These are phyloP conservation scores for Capronia epimyces DNA, from an alignment of 2,329 filamentous ascomycete genomes.

Conservation along the genomic window DNA sequence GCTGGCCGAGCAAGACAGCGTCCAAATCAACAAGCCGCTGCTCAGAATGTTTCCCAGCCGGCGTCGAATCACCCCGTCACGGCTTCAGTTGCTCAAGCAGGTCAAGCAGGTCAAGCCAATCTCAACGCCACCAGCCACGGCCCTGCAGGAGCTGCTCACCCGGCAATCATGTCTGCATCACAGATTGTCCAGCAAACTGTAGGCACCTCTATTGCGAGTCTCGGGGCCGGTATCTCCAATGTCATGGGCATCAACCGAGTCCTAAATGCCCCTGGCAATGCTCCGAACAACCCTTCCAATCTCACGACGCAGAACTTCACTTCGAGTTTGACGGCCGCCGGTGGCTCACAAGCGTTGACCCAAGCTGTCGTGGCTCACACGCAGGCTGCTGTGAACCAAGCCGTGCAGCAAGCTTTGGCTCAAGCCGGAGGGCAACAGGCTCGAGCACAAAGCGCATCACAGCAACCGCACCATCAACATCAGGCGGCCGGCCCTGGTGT, in stretches of 20 bases:
- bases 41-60: conserved; percentile 25
- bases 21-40: conserved; percentile 1
- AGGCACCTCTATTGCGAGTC: conserved; percentile 18
- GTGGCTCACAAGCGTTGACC: conserved; percentile 6
- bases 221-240: conserved; percentile 25
- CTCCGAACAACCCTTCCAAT: conserved; percentile 11
- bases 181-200: conserved; percentile 27
- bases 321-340: conserved; percentile 7
- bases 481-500: not conserved
- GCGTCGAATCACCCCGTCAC: conserved; percentile 35
- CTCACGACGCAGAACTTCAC: conserved; percentile 7
- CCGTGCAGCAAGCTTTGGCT: conserved; percentile 12
- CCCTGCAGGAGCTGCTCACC: conserved; percentile 10
- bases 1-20: conserved; percentile 31
- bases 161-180: conserved; percentile 19
- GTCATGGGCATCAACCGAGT: conserved; percentile 20
- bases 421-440: conserved; percentile 5
- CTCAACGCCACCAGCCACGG: not conserved
- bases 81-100: conserved; percentile 30
- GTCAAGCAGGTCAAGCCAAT: conserved; percentile 6
- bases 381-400: conserved; percentile 10
- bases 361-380: conserved; percentile 13
- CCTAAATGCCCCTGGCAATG: conserved; percentile 5
- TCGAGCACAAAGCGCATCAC: not conserved
- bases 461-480: conserved; percentile 1